phyloP scores from a whole-genome alignment of 108 stramenopile species.

The Parmales sp. region DNA sequence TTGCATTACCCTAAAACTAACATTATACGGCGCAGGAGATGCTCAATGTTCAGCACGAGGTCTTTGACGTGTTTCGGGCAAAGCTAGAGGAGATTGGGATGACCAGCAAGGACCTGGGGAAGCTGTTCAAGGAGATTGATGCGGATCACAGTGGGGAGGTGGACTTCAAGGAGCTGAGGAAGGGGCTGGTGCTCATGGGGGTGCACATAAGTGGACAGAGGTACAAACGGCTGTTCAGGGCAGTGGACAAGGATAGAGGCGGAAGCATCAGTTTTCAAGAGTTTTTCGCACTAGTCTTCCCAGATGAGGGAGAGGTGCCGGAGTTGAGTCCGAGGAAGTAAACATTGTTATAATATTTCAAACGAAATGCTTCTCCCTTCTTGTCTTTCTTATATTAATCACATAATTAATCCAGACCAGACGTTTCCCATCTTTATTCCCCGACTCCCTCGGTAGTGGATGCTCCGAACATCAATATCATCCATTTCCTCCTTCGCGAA shows the following conservation, averaged over 20 bases:
- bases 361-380: too few species aligned
- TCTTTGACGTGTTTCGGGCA: background rate
- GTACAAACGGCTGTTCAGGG: background rate
- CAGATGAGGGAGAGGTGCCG: too few species aligned
- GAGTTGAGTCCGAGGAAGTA: too few species aligned
- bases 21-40: too few species aligned
- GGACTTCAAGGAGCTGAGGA: conserved; percentile 13
- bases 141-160: background rate
- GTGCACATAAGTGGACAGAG: background rate
- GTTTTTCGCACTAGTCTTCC: conserved; percentile 1
- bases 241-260: conserved; percentile 3
- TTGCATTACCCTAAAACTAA: too few species aligned
- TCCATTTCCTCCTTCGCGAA: too few species aligned
- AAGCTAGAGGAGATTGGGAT: conserved; percentile 7
- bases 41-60: conserved; percentile 9
- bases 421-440: too few species aligned
- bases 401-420: too few species aligned
- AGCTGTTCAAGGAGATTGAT: conserved; percentile 15
- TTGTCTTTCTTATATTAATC: too few species aligned
- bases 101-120: background rate
- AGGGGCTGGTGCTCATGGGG: conserved; percentile 6
- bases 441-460: too few species aligned
- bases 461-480: too few species aligned
- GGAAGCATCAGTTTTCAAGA: conserved; percentile 12
- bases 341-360: too few species aligned